Evolutionary conservation across 441 rosid genomes (phyloP).

Genomic region (Capsella rubella): DNA sequence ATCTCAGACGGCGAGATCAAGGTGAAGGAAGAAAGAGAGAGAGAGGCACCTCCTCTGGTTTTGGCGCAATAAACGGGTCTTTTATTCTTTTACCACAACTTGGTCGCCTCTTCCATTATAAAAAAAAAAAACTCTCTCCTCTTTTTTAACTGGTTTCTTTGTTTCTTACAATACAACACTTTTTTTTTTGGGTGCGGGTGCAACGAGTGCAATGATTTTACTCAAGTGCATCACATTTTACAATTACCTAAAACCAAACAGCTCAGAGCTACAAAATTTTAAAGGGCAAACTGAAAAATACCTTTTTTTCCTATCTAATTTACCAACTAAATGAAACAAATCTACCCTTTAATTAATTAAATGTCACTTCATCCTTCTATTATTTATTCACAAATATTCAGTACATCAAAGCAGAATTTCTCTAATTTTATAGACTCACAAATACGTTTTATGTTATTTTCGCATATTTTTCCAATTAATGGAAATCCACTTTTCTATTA

Average conservation of each 20-base stretch:
- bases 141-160: slow-evolving; percentile 5
- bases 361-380: not conserved
- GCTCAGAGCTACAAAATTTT: too few relatives aligned
- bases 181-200: not conserved
- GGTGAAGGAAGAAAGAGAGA: not conserved
- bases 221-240: too few relatives aligned
- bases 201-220: not conserved
- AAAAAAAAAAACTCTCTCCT: not conserved
- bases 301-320: not conserved
- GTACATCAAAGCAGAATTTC: not conserved
- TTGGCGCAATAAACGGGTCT: slow-evolving; percentile 47
- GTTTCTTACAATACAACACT: not conserved
- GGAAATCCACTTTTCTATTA: too few relatives aligned
- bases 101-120: slow-evolving; percentile 33
- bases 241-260: too few relatives aligned
- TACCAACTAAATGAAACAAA: not conserved
- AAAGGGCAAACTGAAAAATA: too few relatives aligned
- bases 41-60: slow-evolving; percentile 47
- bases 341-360: not conserved
- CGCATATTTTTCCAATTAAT: too few relatives aligned
- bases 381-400: too few relatives aligned
- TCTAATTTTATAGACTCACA: too few relatives aligned
- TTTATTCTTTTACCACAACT: slow-evolving; percentile 35
- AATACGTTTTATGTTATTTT: too few relatives aligned
- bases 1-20: slow-evolving; percentile 22